Evolutionary conservation across 371 early-diverging fungal species (phyloP).

Genomic region (Gilbertella persicaria): DNA sequence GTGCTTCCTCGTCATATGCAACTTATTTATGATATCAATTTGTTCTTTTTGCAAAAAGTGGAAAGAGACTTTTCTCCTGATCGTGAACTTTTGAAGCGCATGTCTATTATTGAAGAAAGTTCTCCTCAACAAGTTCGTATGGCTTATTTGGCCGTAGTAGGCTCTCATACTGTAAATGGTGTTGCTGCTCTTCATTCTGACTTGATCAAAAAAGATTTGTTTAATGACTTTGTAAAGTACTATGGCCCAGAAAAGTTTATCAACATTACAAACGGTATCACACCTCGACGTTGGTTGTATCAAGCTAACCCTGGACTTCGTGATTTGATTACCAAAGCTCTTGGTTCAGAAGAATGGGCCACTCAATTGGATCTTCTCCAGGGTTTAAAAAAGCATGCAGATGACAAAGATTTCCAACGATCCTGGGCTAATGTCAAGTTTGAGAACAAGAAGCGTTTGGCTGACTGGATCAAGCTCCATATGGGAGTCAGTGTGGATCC

Average conservation of each 20-base stretch:
- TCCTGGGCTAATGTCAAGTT: slow-evolving; percentile 86
- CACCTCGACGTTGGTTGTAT: slow-evolving; percentile 91
- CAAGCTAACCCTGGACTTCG: slow-evolving; percentile 88
- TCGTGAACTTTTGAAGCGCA: slow-evolving; percentile 80
- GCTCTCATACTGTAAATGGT: slow-evolving; percentile 91
- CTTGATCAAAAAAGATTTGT: slow-evolving; percentile 79
- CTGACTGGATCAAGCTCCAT: slow-evolving; percentile 70
- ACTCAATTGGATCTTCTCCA: slow-evolving; percentile 63
- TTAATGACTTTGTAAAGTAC: slow-evolving; percentile 82
- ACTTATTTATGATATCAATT: slow-evolving; percentile 94
- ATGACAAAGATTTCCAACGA: slow-evolving; percentile 70
- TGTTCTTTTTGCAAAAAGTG: slow-evolving; percentile 91
- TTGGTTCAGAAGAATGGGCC: slow-evolving; percentile 72
- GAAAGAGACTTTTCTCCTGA: slow-evolving; percentile 81
- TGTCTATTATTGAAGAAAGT: slow-evolving; percentile 90
- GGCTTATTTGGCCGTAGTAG: slow-evolving; percentile 71
- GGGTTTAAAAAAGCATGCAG: slow-evolving; percentile 59
- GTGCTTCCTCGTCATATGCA: slow-evolving; percentile 91
- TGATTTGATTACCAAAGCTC: slow-evolving; percentile 71
- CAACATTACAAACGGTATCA: slow-evolving; percentile 94
- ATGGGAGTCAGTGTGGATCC: slow-evolving; percentile 73
- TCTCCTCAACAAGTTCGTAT: slow-evolving; percentile 88
- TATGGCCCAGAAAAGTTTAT: slow-evolving; percentile 85
- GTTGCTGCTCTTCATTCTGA: slow-evolving; percentile 92
- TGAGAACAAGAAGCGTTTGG: slow-evolving; percentile 84